Conservation (phyloP, 2,329 filamentous ascomycete genomes). For the Beauveria varroae region DNA sequence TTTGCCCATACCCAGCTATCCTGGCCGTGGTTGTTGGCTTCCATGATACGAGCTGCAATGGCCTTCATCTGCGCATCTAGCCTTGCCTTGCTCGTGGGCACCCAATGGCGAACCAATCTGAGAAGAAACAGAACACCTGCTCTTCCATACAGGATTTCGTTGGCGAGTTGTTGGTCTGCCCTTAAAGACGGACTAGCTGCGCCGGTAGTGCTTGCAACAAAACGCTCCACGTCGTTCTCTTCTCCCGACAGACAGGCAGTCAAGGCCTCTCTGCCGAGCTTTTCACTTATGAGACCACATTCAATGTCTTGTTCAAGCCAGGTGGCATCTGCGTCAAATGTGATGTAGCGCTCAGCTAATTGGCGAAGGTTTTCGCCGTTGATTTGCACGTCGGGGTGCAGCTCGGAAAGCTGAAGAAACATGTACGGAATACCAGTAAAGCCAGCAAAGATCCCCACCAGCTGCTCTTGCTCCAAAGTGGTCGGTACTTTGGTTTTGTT, state of each 20-base stretch:
- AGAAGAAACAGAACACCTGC: constrained; percentile 63
- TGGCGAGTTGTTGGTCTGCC: constrained; percentile 34
- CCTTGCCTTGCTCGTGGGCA: constrained; percentile 39
- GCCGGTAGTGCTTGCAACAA: constrained; percentile 32
- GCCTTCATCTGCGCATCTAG: constrained; percentile 47
- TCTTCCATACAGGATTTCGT: constrained; percentile 60
- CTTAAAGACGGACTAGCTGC: neutral
- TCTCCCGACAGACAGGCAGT: constrained; percentile 35
- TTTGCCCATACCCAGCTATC: constrained; percentile 56
- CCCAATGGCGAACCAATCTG: constrained; percentile 51
- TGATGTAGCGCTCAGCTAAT: constrained; percentile 43
- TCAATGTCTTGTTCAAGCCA: constrained; percentile 30
- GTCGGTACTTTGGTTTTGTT: constrained; percentile 27
- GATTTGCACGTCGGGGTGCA: constrained; percentile 36
- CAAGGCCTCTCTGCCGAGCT: constrained; percentile 38
- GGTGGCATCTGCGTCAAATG: constrained; percentile 27
- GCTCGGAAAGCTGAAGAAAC: constrained; percentile 40
- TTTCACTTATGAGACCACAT: constrained; percentile 45
- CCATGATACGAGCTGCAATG: constrained; percentile 53
- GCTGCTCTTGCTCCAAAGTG: constrained; percentile 24
- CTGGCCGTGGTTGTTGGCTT: constrained; percentile 32
- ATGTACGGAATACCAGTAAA: constrained; percentile 50
- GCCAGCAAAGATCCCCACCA: constrained; percentile 44
- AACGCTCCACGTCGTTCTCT: constrained; percentile 26
- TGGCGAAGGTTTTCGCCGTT: constrained; percentile 31